These are phyloP conservation scores for Trichoderma virens DNA, from an alignment of 495 filamentous ascomycete genomes.

Conservation along the genomic window DNA sequence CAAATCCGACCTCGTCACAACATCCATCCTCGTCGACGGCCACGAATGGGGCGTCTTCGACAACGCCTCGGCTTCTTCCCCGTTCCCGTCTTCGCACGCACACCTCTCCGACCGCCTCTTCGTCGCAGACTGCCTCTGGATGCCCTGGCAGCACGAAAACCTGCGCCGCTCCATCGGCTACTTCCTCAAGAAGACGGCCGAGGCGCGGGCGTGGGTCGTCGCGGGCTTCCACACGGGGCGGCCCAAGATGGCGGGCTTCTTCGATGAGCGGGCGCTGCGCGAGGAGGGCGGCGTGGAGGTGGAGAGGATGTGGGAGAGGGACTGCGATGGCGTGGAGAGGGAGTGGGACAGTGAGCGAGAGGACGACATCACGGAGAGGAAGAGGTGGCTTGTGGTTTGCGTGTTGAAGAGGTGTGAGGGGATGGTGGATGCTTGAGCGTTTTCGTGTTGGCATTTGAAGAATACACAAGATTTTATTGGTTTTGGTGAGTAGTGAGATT, in stretches of 20 bases:
- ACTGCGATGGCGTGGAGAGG: slow-evolving; percentile 59
- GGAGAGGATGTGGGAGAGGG: slow-evolving; percentile 66
- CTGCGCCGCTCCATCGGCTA: slow-evolving; percentile 60
- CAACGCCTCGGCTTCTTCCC: no score
- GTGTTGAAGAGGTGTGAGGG: slow-evolving; percentile 40
- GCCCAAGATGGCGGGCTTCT: slow-evolving; percentile 62
- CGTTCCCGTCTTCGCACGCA: slow-evolving; percentile 42
- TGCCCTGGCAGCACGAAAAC: slow-evolving; percentile 67
- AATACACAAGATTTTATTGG: no score
- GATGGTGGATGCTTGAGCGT: background rate
- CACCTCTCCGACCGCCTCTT: slow-evolving; percentile 60
- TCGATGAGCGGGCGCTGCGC: slow-evolving; percentile 46
- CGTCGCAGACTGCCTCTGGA: slow-evolving; percentile 82
- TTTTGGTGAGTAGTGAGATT: no score
- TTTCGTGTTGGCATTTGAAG: background rate
- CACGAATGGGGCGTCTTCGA: slow-evolving; percentile 66
- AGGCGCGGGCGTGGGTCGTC: slow-evolving; percentile 56
- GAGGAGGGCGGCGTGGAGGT: slow-evolving; percentile 51
- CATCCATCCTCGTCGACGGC: slow-evolving; percentile 42
- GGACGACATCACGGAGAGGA: slow-evolving; percentile 61
- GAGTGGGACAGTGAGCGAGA: slow-evolving; percentile 58
- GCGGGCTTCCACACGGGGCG: slow-evolving; percentile 83
- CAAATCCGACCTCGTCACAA: slow-evolving; percentile 11
- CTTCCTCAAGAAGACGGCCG: slow-evolving; percentile 50
- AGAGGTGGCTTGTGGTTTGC: slow-evolving; percentile 71